phyloP scores from a whole-genome alignment of 2,329 filamentous ascomycete species.

The Drechslera avenae region DNA sequence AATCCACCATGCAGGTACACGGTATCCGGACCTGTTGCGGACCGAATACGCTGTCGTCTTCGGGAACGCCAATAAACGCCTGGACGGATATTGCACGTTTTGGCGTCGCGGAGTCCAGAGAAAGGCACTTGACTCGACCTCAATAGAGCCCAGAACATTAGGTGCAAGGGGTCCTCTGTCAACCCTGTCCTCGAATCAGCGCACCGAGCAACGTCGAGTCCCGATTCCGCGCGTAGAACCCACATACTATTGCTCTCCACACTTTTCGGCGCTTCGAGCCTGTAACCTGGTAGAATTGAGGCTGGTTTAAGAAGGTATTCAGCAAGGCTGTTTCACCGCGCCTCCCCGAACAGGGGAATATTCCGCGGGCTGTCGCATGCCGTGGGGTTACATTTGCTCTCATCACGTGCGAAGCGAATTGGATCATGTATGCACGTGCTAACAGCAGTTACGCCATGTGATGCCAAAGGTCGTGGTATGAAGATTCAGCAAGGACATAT shows the following conservation, averaged over 20 bases:
- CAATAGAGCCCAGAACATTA: slow-evolving; percentile 1
- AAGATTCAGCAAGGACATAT: no score
- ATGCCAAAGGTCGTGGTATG: no score
- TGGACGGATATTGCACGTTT: background rate
- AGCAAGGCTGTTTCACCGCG: no score
- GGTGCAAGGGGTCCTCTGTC: background rate
- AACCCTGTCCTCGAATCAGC: background rate
- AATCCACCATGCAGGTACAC: background rate
- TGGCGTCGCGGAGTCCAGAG: background rate
- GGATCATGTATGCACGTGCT: no score
- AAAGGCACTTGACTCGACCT: background rate
- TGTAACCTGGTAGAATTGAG: background rate
- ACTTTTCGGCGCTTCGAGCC: slow-evolving; percentile 1
- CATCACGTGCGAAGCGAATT: no score
- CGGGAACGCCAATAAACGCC: slow-evolving; percentile 1
- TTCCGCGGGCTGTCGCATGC: no score
- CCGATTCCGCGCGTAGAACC: no score
- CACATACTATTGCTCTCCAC: slow-evolving; percentile 3
- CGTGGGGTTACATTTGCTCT: no score
- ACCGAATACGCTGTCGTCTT: background rate
- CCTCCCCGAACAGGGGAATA: no score
- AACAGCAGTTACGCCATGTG: no score
- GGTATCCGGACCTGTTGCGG: background rate
- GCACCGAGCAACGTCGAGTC: no score
- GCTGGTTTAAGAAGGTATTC: background rate